Conservation (phyloP, 2,329 filamentous ascomycete species). For the Colletotrichum aenigma region DNA sequence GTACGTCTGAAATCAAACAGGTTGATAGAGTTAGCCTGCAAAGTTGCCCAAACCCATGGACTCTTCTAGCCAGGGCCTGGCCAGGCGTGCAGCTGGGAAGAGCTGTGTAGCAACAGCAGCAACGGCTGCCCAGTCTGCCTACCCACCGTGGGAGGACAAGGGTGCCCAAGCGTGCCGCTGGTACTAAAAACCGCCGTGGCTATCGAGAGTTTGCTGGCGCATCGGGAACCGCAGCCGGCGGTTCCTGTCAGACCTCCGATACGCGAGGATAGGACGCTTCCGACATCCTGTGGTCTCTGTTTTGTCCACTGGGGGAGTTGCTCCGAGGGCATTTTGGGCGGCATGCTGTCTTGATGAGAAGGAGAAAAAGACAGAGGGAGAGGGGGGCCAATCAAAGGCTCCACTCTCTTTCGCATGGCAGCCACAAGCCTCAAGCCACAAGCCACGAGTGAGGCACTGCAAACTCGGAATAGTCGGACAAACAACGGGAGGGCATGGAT, state of each 20-base stretch:
- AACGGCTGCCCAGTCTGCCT: not conserved
- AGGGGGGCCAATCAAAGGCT: too few relatives aligned
- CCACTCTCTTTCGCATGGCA: too few relatives aligned
- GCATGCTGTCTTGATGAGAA: not conserved
- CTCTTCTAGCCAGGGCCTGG: conserved; percentile 4
- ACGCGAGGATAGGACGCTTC: conserved; percentile 5
- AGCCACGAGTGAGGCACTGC: too few relatives aligned
- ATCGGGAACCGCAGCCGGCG: conserved; percentile 1
- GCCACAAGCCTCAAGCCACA: too few relatives aligned
- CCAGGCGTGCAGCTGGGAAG: not conserved
- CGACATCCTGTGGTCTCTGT: not conserved
- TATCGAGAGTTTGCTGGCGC: conserved; percentile 16
- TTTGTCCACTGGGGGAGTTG: not conserved
- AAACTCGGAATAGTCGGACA: too few relatives aligned
- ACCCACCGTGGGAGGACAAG: not conserved
- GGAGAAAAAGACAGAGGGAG: not conserved
- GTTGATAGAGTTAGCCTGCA: not conserved
- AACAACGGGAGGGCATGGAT: too few relatives aligned
- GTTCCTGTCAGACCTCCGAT: conserved; percentile 7
- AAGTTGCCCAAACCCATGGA: conserved; percentile 9
- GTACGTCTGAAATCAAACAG: not conserved
- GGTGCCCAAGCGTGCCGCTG: not conserved
- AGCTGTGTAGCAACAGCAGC: not conserved
- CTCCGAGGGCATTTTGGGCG: not conserved
- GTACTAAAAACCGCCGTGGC: not conserved